Base-by-base conservation (phyloP, 257 asterid species). In the Knoxia roxburghii region DNA sequence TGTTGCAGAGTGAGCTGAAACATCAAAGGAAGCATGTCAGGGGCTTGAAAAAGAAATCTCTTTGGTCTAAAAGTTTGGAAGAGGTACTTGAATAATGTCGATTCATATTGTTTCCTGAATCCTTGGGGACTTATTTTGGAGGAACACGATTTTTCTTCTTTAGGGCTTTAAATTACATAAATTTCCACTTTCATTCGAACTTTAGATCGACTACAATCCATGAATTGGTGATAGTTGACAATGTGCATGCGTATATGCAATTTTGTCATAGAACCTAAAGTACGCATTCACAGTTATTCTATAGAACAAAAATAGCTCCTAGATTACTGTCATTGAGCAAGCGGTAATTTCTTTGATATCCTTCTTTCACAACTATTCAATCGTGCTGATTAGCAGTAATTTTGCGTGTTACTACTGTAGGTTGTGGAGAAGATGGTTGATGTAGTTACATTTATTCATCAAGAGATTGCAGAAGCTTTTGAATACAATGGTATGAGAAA, bases 341-440 rank as follows among this genome's bases (percentile, higher is more conserved):
- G 56, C 23, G 54, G 30, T 35, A 30, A 39, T 7, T n/a, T 29
- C 41, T 35, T 8, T 54, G 26, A 21, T 41, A 29, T 17, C 64
- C 46, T 27, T 30, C 52, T 68, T 52, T 55, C 61, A 43, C 37
- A 62, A 24, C 32, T 50, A n/a, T n/a, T 50, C 26, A 52, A 35
- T 70, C 32, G 20, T 40, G 69, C 50, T 69, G 45, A 59, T 58
- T 50, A 12, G 45, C 29, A 5, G 64, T 40, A 32, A 64, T 33
- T 64, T 35, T 45, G 33, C 67, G 61, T 73, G 71, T 75, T 55
- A 40, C 69, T 32, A 30, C 50, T 65, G 70, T 58, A 91, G 98
- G 87, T 89, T 70, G 93, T 94, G 84, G 99, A 94, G 96, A 94
- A 89, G 83, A 88, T 94, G 70, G 96, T 91, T 72, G 99, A 94